These are phyloP conservation scores for Tulasnella sp. DNA, from an alignment of 768 basidiomycete species.

Conservation along the genomic window DNA sequence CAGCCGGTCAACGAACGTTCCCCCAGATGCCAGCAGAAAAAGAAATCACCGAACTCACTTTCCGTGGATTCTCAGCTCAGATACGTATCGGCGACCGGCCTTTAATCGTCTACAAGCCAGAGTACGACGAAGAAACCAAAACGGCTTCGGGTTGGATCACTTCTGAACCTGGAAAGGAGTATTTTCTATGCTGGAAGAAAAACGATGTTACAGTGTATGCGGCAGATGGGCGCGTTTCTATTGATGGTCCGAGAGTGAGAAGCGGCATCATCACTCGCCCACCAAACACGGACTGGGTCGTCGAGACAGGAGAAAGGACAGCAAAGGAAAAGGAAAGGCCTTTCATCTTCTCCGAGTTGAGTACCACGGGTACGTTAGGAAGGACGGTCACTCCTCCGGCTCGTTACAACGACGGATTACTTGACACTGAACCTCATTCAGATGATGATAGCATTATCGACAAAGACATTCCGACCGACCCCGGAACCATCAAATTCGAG, in stretches of 20 bases:
- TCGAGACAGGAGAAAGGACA: not conserved
- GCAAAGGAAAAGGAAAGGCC: not conserved
- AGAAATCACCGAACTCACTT: not conserved
- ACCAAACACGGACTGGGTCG: not conserved
- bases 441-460: not conserved
- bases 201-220: not conserved
- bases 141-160: conserved; percentile 3
- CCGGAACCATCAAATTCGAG: not conserved
- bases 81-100: not conserved
- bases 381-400: not conserved
- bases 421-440: not conserved
- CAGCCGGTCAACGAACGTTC: not conserved
- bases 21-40: not conserved
- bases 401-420: not conserved
- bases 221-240: not conserved
- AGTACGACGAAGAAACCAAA: not conserved
- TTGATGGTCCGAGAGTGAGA: not conserved
- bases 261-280: not conserved
- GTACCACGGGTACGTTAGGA: not conserved
- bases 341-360: not conserved
- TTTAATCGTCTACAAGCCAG: not conserved
- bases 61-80: not conserved
- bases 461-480: not conserved
- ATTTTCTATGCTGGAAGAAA: not conserved
- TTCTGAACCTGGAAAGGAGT: not conserved